Conservation (phyloP, 2,329 filamentous ascomycete genomes). For the Penicillium fuscoglaucum region DNA sequence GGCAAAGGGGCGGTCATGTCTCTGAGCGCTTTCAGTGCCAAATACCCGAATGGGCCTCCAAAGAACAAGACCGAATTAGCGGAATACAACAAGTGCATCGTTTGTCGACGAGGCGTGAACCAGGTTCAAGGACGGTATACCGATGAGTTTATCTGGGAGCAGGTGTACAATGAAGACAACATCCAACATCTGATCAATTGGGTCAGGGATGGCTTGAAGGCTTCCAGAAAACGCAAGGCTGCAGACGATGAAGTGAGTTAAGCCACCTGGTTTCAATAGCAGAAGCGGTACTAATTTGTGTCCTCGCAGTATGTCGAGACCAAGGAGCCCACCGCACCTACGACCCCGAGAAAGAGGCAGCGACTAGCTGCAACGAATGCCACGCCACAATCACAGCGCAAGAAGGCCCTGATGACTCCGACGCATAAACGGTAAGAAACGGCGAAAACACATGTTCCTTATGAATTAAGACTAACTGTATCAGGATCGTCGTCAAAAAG, state of each 20-base stretch:
- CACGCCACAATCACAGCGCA: conserved; percentile 46
- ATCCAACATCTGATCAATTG: conserved; percentile 66
- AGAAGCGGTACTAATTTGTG: conserved; percentile 9
- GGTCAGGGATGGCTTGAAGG: conserved; percentile 65
- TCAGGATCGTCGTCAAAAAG: conserved; percentile 72
- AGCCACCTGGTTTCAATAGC: background rate
- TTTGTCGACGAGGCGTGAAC: conserved; percentile 88
- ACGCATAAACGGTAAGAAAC: conserved; percentile 59
- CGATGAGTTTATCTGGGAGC: conserved; percentile 88
- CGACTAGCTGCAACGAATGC: conserved; percentile 49
- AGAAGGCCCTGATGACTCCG: conserved; percentile 57
- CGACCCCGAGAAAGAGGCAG: conserved; percentile 60
- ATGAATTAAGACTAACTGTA: conserved; percentile 22
- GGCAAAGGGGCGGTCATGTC: conserved; percentile 84
- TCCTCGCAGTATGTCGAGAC: conserved; percentile 40
- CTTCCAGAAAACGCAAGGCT: conserved; percentile 59
- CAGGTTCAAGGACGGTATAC: conserved; percentile 87
- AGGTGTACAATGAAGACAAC: conserved; percentile 69
- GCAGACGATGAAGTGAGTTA: conserved; percentile 40
- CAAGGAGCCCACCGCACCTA: conserved; percentile 37
- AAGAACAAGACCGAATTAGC: conserved; percentile 59
- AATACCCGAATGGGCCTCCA: conserved; percentile 74
- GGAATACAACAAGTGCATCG: conserved; percentile 80
- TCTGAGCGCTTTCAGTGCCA: conserved; percentile 62
- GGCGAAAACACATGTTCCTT: background rate